Evolutionary conservation across 2,329 filamentous ascomycete genomes (phyloP), one percentile per base, ranked within the genome.

Genomic region (Botrytis cinerea): DNA sequence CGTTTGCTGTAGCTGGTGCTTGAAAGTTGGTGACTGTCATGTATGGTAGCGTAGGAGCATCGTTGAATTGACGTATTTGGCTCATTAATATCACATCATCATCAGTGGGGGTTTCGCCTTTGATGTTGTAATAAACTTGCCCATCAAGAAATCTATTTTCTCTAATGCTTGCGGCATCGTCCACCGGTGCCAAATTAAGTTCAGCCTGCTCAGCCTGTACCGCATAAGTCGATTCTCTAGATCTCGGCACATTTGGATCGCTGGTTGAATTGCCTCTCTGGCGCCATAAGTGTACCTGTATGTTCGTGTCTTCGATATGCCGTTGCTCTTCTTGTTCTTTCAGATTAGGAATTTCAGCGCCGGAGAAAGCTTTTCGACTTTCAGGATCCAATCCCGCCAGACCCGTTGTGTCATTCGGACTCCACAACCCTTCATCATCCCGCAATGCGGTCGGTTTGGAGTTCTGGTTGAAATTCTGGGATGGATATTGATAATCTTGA

Each of bases 1-100:
- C 84, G 71, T 85, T 86, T 0, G 86, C 84, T 4, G 85, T 86
- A 48, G 80, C 77, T 28, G 85, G 85, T 59, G 66, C 66, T 72
- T 86, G 85, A 59, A 83, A 84, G 45, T 78, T 78, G 20, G 80
- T 81, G 20, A 78, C 76, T 9, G 80, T 79, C n/a, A 81, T 80
- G 7, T 79, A 71, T 22, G 80, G 77, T 51, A 82, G 76, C 7
- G 79, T 76, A 32, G 83, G 82, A 16, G 80, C 78, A 78, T 86
- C 84, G 43, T 77, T 77, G 78, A 79, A 81, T 38, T 80, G 76
- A 51, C 79, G 76, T 51, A 78, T 72, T 62, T 80, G 78, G 51
- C 75, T 76, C 74, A 80, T 77, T 61, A 81, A 74, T n/a, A 68
- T 70, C 43, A 75, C 68, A 70, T 81, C 80, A 12, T 69, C 74